Base-by-base conservation (phyloP, 2,329 filamentous ascomycete species). In the Drechslerella coelobrocha region DNA sequence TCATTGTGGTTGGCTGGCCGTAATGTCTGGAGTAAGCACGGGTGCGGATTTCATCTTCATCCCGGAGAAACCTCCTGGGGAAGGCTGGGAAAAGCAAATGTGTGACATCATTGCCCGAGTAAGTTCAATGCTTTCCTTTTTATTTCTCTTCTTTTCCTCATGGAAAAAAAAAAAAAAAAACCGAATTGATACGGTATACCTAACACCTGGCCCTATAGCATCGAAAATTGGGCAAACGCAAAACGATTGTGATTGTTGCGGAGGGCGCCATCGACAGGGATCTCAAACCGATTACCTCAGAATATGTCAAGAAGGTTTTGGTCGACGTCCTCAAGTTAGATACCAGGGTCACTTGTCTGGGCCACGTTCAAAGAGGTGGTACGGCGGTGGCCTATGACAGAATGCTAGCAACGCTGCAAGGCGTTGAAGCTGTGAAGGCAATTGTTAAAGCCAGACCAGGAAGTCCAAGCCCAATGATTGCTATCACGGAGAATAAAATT, bases 401-500 rank as follows among this genome's bases (percentile, higher is more conserved):
- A 74, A 93, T 94, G 86, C 84, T 99, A 51, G 88, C 89, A 5
- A 99, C 94, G 0, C 82, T 97, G 34, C 94, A 99, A 78, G 94
- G 92, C 76, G 91, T 96, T 2, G 92, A 97, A 79, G 93, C 92
- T 23, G 92, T 97, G 77, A 91, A 90, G 76, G 92, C 93, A 21
- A 91, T 97, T 17, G 84, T 97, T 26, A 91, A 96, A 74, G 90
- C 91, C 53, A 95, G 88, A 0, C 92, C 94, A 8, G 89, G 94
- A 45, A 93, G 90, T 0, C 90, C 91, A 61, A 96, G 92, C 52
- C 93, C 92, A 65, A 92, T 99, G 77, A 97, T 99, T 78, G 92
- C 92, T 75, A 92, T 99, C 75, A 92, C 89, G 73, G 94, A 99
- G 82, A 97, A 97, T 84, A 96, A 99, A 82, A 97, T 99, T 78